A percentile compares a stretch with the other conserved stretches of the same genome.
Evolutionary conservation across 345 rosid species (phyloP).

Genomic region (Cardiospermum halicacabum): DNA sequence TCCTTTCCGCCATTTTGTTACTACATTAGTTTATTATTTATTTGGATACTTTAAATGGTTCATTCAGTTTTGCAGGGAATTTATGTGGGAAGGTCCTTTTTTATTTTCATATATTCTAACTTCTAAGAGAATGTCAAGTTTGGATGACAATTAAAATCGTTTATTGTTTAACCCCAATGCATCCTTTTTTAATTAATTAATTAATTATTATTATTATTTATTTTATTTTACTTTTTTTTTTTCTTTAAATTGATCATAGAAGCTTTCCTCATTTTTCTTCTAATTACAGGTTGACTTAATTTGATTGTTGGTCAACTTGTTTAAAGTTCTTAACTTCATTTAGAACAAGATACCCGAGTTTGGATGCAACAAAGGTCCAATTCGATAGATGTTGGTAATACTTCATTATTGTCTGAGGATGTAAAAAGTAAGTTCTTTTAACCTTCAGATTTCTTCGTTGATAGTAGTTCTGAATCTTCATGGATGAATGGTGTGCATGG

Average conservation of each 20-base stretch:
- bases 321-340: slow-evolving; percentile 29
- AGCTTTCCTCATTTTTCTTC: slow-evolving; percentile 13
- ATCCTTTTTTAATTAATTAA: background rate
- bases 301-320: slow-evolving; percentile 14
- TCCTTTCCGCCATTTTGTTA: slow-evolving; percentile 20
- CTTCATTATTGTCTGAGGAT: slow-evolving; percentile 26
- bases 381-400: slow-evolving; percentile 24
- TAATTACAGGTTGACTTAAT: background rate
- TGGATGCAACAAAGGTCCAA: slow-evolving; percentile 28
- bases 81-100: slow-evolving; percentile 1
- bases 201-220: too few species aligned
- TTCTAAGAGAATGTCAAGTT: background rate
- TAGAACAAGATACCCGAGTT: slow-evolving; percentile 34
- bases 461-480: background rate
- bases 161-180: background rate
- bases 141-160: background rate
- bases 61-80: background rate
- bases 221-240: too few species aligned
- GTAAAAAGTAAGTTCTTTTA: slow-evolving; percentile 30
- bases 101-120: background rate
- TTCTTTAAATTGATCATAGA: slow-evolving; percentile 1
- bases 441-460: background rate
- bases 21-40: background rate
- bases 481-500: background rate
- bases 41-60: background rate